phyloP scores from a whole-genome alignment of 2,329 filamentous ascomycete genomes.

The Ophiocordyceps camponoti-rufipedis region DNA sequence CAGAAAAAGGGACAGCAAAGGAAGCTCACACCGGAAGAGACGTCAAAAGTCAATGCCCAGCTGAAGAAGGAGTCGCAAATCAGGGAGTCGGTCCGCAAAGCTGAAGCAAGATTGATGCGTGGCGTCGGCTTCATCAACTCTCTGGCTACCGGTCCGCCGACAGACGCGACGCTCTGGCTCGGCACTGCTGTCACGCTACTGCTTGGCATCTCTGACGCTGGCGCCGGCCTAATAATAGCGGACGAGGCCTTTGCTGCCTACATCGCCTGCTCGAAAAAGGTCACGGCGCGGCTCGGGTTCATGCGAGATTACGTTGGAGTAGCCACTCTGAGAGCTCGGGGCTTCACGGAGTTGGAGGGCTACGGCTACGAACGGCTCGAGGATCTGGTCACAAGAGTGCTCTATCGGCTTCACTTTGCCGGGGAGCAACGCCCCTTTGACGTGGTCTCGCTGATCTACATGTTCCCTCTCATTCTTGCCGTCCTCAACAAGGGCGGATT shows the following conservation, averaged over 20 bases:
- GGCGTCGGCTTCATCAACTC: constrained; percentile 74
- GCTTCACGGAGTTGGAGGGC: constrained; percentile 53
- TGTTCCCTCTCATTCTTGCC: constrained; percentile 63
- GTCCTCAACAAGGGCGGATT: constrained; percentile 68
- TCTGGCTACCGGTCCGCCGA: constrained; percentile 74
- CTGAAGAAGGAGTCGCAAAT: constrained; percentile 73
- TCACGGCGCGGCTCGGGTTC: constrained; percentile 55
- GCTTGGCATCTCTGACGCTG: constrained; percentile 57
- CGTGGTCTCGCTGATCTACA: constrained; percentile 69
- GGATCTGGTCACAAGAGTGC: constrained; percentile 65
- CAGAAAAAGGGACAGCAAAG: constrained; percentile 82
- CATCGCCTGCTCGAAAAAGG: constrained; percentile 58
- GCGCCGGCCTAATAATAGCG: constrained; percentile 65
- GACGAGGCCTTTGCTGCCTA: constrained; percentile 64
- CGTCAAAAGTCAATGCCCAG: constrained; percentile 78
- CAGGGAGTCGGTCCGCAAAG: constrained; percentile 47
- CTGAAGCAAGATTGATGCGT: constrained; percentile 56
- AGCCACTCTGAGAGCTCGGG: constrained; percentile 66
- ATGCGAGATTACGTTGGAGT: constrained; percentile 72
- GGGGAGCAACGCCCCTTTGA: constrained; percentile 93
- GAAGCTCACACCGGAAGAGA: constrained; percentile 80
- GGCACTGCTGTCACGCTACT: constrained; percentile 60
- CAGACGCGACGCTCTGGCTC: constrained; percentile 77
- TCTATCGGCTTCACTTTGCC: constrained; percentile 80
- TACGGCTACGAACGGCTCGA: constrained; percentile 68